Evolutionary conservation across 441 rosid species (phyloP), one percentile per base, ranked within the genome.

Genomic region (Geranium incanum): DNA sequence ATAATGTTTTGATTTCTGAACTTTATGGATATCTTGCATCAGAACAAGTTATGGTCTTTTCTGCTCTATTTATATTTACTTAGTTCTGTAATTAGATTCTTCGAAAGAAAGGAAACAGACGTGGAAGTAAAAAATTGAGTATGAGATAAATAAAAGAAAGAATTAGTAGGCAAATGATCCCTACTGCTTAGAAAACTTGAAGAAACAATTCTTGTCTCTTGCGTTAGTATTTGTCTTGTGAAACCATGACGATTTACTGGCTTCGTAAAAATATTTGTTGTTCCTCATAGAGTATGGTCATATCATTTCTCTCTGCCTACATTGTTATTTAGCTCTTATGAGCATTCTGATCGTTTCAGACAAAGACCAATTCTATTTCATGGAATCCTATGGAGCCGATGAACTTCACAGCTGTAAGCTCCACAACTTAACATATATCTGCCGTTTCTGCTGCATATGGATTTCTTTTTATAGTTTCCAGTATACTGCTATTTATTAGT

Each of bases 351-450:
- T 37, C 77, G 72, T 79, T 80, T 67, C 91, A 90, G 98, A 95
- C 97, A 48, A 95, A 83, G 85, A 83, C 88, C 38, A 95, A 95
- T 80, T 87, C 97, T 70, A 87, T 95, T 68, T 84, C 96, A 69
- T 95, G 99, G 98, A 95, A 95, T 71, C 99, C 99, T 7, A 91
- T 85, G 98, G 97, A 95, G 89, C 99, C 99, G 11, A 85, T 92
- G 97, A 95, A 95, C 84, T 78, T 95, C 77, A 91, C 98, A 36
- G 95, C 89, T 77, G 99, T 95, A 87, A 88, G 99, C 66, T 71
- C 55, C 70, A 64, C 36, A 4, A 70, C 67, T 50, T 39, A 68
- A 33, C 21, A 57, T 57, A 8, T 45, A 7, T 57, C 63, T 16
- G 63, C 23, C n/a, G 13, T 2, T 28, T 28, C 33, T 28, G 33